phyloP scores from a whole-genome alignment of 805 yeast species.

The Ogataea methylovora region DNA sequence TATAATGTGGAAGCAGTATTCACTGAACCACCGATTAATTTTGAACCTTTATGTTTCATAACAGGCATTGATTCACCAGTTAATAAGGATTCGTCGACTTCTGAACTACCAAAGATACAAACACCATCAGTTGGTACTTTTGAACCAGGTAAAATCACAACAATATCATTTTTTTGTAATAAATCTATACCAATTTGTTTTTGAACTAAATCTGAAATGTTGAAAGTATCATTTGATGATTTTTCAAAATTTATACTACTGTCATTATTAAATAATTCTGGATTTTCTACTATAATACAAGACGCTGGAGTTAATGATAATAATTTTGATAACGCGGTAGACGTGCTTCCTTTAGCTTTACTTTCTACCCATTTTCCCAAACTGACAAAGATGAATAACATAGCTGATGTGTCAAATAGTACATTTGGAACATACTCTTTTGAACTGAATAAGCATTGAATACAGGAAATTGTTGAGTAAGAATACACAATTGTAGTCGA shows the following conservation, averaged over 20 bases:
- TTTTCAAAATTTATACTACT: neutral
- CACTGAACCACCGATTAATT: slow-evolving; percentile 83
- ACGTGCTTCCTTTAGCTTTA: slow-evolving; percentile 88
- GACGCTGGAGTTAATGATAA: slow-evolving; percentile 74
- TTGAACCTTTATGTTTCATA: slow-evolving; percentile 48
- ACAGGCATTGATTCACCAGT: slow-evolving; percentile 91
- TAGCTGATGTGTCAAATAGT: slow-evolving; percentile 78
- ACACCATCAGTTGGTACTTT: slow-evolving; percentile 90
- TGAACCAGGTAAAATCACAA: slow-evolving; percentile 76
- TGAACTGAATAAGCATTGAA: slow-evolving; percentile 37
- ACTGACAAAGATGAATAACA: slow-evolving; percentile 78
- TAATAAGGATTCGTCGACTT: slow-evolving; percentile 79
- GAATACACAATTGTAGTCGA: slow-evolving; percentile 74
- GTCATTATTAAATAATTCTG: slow-evolving; percentile 11
- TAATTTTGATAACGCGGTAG: slow-evolving; percentile 76
- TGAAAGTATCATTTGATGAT: slow-evolving; percentile 1
- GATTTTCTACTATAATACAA: slow-evolving; percentile 55
- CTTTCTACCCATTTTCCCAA: slow-evolving; percentile 90
- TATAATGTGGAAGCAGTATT: slow-evolving; percentile 72
- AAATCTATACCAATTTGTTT: slow-evolving; percentile 63
- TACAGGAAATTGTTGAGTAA: slow-evolving; percentile 63
- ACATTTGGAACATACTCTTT: slow-evolving; percentile 50
- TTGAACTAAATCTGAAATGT: slow-evolving; percentile 24
- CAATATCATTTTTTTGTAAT: slow-evolving; percentile 69
- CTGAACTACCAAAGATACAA: slow-evolving; percentile 70